Evolutionary conservation across 768 basidiomycete genomes (phyloP), one percentile per base, ranked within the genome.

Genomic region (Amanita inopinata): DNA sequence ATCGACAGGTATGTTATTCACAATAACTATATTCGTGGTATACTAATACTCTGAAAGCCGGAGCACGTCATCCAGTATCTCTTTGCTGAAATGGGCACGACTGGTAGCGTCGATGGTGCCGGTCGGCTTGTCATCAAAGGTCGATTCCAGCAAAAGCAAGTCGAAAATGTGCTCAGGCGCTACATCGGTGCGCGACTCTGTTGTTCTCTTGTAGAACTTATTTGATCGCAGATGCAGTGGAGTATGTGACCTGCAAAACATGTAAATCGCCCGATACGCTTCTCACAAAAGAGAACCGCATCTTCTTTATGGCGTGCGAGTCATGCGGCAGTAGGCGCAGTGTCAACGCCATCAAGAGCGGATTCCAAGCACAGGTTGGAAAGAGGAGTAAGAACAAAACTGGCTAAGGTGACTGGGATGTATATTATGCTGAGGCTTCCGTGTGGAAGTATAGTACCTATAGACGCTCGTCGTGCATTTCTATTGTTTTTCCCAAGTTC

Each of bases 201-300:
- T 28, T 3, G 9, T 5, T 39, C 32, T 14, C 22, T 8, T 37
- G 18, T 2, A 24, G 12, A 5, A 27, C 43, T 15, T 17, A 18
- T 23, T 23, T 32, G 15, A 25, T 15, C 28, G 32, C 47, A 9
- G 4, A 18, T 17, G 38, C 51, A 94, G 93, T 94, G 48, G 93
- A 97, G 67, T 98, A 97, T 63, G 94, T 97, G 47, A 93, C 93
- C 28, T 99, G 96, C 78, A 94, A 96, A 65, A 98, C 93, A 30
- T 99, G 96, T 75, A 99, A 97, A 67, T 97, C 94, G 1, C 89
- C 89, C 33, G 96, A 99, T 61, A 99, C 96, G 2, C 76, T 96
- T 14, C 76, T 99, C 27, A 83, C 85, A 20, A 99, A 98, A 64
- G 93, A 98, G 67, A 96, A 96, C 63, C 88, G 96, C 65, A 89